Percentiles rank a stretch among this genome's conserved stretches.
Evolutionary conservation across 306 rosid species (phyloP).

Genomic region (Crataegus laevigata): DNA sequence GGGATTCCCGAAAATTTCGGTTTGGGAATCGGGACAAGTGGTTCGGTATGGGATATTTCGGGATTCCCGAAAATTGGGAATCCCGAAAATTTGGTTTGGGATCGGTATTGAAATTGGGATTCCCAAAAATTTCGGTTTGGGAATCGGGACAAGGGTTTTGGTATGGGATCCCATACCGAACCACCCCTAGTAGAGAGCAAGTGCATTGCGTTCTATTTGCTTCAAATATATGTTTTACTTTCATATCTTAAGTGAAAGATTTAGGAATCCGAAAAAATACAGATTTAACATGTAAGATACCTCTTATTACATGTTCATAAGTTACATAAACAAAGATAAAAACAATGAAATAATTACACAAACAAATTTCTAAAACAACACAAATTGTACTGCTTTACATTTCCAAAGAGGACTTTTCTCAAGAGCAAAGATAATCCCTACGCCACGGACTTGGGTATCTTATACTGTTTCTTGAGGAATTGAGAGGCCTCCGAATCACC

Average conservation of each 20-base stretch:
- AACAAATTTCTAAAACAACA: neutral
- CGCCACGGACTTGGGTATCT: constrained; percentile 69
- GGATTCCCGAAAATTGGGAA: too few species aligned
- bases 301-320: neutral
- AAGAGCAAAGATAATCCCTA: constrained; percentile 26
- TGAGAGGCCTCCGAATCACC: constrained; percentile 85
- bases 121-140: too few species aligned
- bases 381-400: constrained; percentile 8
- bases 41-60: too few species aligned
- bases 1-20: too few species aligned
- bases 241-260: neutral
- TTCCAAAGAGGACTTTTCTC: neutral
- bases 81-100: too few species aligned
- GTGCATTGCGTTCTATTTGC: too few species aligned
- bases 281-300: neutral
- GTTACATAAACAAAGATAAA: neutral
- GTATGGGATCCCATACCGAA: too few species aligned
- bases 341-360: neutral
- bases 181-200: too few species aligned
- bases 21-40: too few species aligned
- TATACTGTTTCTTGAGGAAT: constrained; percentile 91
- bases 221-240: too few species aligned
- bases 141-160: too few species aligned
- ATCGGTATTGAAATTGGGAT: too few species aligned
- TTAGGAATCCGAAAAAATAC: neutral